Evolutionary conservation across 1,284 basidiomycete species (phyloP), one percentile per base, ranked within the genome.

Genomic region (Sanghuangporus sanghuang): DNA sequence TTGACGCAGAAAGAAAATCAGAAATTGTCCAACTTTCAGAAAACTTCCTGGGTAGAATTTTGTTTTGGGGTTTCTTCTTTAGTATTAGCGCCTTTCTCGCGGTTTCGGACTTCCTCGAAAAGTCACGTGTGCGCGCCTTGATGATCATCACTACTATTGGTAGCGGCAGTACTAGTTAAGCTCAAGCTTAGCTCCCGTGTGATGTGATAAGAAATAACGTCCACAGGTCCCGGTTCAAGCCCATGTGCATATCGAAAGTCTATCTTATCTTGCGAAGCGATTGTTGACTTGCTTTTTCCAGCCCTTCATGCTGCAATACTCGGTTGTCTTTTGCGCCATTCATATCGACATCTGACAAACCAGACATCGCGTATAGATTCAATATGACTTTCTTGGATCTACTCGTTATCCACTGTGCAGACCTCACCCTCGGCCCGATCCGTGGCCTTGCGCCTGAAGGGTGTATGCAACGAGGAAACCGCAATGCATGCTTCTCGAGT

Each of bases 391-490:
- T 23, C 16, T 42, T n/a, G 23, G 36, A 36, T 21, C 12, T 27
- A 60, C 48, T 48, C 54, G 61, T 55, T 55, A 62, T 36, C 14
- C 6, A 11, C 4, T 46, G 44, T 46, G 7, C 21, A 46, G 7
- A 9, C 21, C 9, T n/a, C 11, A 39, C 11, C 32, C 16, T 54
- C 53, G 53, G 53, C 32, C 53, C 8, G 7, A n/a, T 54, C 60
- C 54, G 48, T 32, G 39, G 50, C 63, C 63, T 64, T 56, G 44
- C 58, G 35, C 44, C 54, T 60, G 42, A 23, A 36, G 63, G 50
- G n/a, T 50, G 63, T 64, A 60, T 27, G 52, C 63, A 46, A 53
- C 55, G 63, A 64, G 63, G 63, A 36, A 40, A 40, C 54, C 52
- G 53, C 39, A 39, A 27, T 52, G 49, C 57, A 18, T 56, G 59